Evolutionary conservation across 2,329 filamentous ascomycete genomes (phyloP).

Genomic region (Aspergillus novofumigatus): DNA sequence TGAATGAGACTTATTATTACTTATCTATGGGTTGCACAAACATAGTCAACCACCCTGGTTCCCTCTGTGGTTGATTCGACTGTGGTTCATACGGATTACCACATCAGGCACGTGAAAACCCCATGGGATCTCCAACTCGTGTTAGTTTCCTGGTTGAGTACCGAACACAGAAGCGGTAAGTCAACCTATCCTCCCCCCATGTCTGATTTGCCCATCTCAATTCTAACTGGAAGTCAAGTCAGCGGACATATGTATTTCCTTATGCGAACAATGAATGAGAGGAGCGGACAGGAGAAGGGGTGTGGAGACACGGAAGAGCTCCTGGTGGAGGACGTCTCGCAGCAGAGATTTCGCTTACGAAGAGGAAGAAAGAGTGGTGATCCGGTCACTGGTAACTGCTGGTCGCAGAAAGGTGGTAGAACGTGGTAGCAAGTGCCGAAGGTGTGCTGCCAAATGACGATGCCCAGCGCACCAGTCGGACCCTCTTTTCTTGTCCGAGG

Average conservation of each 20-base stretch:
- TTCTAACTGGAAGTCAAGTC: neutral
- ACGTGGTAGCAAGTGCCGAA: neutral
- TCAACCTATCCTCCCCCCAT: constrained; percentile 5
- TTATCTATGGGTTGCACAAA: neutral
- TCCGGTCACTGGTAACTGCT: neutral
- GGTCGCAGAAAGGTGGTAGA: neutral
- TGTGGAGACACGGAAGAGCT: neutral
- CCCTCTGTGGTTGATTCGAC: neutral
- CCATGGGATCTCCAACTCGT: constrained; percentile 6
- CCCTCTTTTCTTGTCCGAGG: neutral
- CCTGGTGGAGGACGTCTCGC: neutral
- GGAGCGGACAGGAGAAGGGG: neutral
- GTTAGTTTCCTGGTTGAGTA: constrained; percentile 3
- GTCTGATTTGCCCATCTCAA: neutral
- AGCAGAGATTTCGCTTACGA: neutral
- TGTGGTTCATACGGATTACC: neutral
- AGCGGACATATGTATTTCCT: neutral
- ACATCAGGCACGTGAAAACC: constrained; percentile 1
- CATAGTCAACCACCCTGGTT: neutral
- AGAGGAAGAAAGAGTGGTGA: neutral
- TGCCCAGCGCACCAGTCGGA: neutral
- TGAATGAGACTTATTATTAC: neutral
- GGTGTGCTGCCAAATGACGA: neutral
- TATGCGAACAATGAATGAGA: constrained; percentile 4
- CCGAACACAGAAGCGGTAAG: neutral